These are phyloP conservation scores for Closterium sp. DNA, from an alignment of 139 green algal species.

Conservation along the genomic window DNA sequence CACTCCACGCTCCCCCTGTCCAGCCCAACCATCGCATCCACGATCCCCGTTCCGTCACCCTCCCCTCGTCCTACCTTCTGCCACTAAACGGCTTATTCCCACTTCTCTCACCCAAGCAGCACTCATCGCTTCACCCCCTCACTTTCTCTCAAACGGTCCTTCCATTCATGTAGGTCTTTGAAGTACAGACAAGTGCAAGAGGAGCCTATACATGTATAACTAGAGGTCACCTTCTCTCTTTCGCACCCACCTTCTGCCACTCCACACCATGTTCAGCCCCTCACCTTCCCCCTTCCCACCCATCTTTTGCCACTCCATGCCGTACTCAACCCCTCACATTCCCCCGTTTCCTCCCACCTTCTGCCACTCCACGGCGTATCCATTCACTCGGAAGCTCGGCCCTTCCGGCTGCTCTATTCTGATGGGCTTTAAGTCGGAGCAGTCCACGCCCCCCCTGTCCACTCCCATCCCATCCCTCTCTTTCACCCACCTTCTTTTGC, in stretches of 20 bases:
- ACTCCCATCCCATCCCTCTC: neutral
- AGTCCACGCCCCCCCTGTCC: slow-evolving; percentile 14
- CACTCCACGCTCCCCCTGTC: too few species aligned
- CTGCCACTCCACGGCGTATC: slow-evolving; percentile 71
- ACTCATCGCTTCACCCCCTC: too few species aligned
- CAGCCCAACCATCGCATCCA: too few species aligned
- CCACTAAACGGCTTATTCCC: slow-evolving; percentile 73
- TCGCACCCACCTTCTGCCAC: slow-evolving; percentile 48
- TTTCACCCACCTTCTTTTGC: neutral
- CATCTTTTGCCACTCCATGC: slow-evolving; percentile 67
- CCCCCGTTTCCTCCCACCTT: slow-evolving; percentile 29
- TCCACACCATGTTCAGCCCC: slow-evolving; percentile 62
- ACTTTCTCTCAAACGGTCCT: too few species aligned
- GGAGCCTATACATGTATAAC: too few species aligned
- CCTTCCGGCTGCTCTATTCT: slow-evolving; percentile 46
- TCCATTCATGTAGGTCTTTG: too few species aligned
- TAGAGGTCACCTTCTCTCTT: too few species aligned
- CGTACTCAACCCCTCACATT: slow-evolving; percentile 52
- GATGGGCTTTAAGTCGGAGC: slow-evolving; percentile 28
- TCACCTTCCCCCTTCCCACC: slow-evolving; percentile 10
- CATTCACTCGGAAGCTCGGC: slow-evolving; percentile 70
- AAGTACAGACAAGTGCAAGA: too few species aligned
- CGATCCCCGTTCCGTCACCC: too few species aligned
- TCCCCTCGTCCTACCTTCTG: slow-evolving; percentile 35
- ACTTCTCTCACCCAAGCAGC: too few species aligned